Percentiles rank a stretch among this genome's conserved stretches.
These are phyloP conservation scores for Sugiyamaella lignohabitans DNA, from an alignment of 805 yeast genomes.

Conservation along the genomic window DNA sequence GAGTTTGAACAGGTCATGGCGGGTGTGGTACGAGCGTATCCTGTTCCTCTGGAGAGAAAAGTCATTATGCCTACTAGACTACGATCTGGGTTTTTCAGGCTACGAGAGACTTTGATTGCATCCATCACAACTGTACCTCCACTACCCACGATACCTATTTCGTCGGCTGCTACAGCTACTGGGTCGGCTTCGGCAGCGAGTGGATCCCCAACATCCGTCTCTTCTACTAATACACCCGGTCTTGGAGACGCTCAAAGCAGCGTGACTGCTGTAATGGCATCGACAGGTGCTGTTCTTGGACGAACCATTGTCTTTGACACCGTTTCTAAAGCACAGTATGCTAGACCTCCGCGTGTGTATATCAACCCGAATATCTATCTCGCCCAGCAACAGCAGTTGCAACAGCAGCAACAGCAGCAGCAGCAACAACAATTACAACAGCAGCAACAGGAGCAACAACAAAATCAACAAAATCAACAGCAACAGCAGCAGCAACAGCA, in stretches of 20 bases:
- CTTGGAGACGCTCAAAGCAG: constrained; percentile 12
- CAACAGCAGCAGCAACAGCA: constrained; percentile 9
- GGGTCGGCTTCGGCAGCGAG: constrained; percentile 7
- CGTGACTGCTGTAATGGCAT: constrained; percentile 25
- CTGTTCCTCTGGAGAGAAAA: constrained; percentile 68
- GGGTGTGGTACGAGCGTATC: constrained; percentile 72
- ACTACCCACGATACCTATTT: constrained; percentile 43
- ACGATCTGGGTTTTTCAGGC: constrained; percentile 63
- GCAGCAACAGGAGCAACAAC: not conserved
- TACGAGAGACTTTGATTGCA: constrained; percentile 86
- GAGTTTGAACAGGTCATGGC: constrained; percentile 83
- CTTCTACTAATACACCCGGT: not conserved
- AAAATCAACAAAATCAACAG: not conserved
- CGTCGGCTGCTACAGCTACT: too few relatives aligned
- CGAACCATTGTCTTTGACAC: constrained; percentile 31
- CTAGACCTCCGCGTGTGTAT: constrained; percentile 29
- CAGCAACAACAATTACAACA: constrained; percentile 10
- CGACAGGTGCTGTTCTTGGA: constrained; percentile 31
- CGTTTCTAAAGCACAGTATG: constrained; percentile 19
- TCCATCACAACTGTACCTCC: constrained; percentile 54
- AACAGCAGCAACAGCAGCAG: constrained; percentile 15
- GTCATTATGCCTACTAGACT: constrained; percentile 63
- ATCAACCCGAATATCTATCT: constrained; percentile 17
- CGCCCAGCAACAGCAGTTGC: constrained; percentile 11
- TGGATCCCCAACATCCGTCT: not conserved